Base-by-base conservation (phyloP, 306 rosid genomes). In the Abrus pulchellus region DNA sequence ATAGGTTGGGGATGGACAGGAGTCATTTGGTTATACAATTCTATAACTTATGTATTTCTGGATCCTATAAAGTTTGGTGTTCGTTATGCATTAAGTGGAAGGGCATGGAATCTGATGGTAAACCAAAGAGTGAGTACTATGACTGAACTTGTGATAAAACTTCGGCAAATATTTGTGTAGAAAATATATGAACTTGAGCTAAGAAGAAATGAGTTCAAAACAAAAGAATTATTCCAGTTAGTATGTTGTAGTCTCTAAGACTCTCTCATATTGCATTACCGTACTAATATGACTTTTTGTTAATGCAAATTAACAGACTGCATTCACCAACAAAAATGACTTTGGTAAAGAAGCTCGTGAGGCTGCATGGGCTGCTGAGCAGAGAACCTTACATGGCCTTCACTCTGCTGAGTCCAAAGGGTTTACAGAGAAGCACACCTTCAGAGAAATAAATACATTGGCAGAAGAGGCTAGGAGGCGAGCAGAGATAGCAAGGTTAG, bases 381-480 rank as follows among this genome's bases (percentile, higher is more conserved):
- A 90, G 78, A 74, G 92, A 90, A 92, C 97, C 20, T 74, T 92
- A 52, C 94, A 86, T 68, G 94, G 92, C 27, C 94, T 89, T 48
- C 92, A 68, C 9, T 82, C 89, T 63, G 60, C 28, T 1, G 88
- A 85, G 38, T 1, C 79, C 13, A 92, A 85, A 83, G 47, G 5
- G 38, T 76, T 83, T 11, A 12, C 80, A n/a, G 93, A 92, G 55
- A 92, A 64, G 57, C 59, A 73, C 85, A 85, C 87, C 61, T 88
- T 86, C 55, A 86, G 90, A 72, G 92, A 92, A 74, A 86, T 90
- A 7, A 90, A 82, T 80, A 80, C 90, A 82, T 53, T 92, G 78
- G 97, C 95, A 30, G 93, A 89, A 77, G 97, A 92, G 80, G 94
- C 97, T 40, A 90, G 81, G 80, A 86, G 93, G 83, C 66, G 93